These are phyloP conservation scores for Sporothrix euskadiensis DNA, from an alignment of 2,329 filamentous ascomycete genomes.

Conservation along the genomic window DNA sequence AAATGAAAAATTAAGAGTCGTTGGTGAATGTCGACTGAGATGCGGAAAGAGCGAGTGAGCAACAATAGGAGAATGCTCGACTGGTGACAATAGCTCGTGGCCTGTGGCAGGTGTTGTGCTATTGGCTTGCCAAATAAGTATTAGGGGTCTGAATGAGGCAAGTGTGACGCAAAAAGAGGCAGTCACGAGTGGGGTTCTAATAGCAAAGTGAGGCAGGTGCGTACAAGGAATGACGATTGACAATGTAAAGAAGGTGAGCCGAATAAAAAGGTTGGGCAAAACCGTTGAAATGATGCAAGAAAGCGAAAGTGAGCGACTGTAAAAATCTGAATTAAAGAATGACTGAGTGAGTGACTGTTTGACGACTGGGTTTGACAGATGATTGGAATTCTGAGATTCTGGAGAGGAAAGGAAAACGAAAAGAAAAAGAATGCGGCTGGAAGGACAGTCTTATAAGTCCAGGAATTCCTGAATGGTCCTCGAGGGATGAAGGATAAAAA, in stretches of 20 bases:
- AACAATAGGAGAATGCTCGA: slow-evolving; percentile 8
- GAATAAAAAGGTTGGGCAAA: slow-evolving; percentile 2
- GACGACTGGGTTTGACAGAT: background rate
- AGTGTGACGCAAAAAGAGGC: slow-evolving; percentile 16
- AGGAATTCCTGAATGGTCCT: background rate
- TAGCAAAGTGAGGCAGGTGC: background rate
- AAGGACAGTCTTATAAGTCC: slow-evolving; percentile 24
- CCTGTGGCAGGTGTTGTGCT: slow-evolving; percentile 2
- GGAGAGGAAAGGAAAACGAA: background rate
- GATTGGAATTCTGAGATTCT: slow-evolving; percentile 19
- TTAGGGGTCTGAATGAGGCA: background rate
- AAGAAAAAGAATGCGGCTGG: slow-evolving; percentile 21
- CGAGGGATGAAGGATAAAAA: background rate
- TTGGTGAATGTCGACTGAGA: background rate
- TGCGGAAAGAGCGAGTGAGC: slow-evolving; percentile 21
- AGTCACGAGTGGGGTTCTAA: slow-evolving; percentile 16
- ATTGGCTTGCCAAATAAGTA: background rate
- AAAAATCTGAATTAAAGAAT: slow-evolving; percentile 20
- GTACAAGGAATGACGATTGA: background rate
- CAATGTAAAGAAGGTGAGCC: slow-evolving; percentile 7
- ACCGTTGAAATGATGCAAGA: background rate
- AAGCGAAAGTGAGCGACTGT: background rate
- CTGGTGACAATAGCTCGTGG: slow-evolving; percentile 27
- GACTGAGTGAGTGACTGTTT: slow-evolving; percentile 25
- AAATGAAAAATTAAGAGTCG: background rate